Base-by-base conservation (phyloP, 352 stramenopile genomes). In the Thalassiosira ordinaria region DNA sequence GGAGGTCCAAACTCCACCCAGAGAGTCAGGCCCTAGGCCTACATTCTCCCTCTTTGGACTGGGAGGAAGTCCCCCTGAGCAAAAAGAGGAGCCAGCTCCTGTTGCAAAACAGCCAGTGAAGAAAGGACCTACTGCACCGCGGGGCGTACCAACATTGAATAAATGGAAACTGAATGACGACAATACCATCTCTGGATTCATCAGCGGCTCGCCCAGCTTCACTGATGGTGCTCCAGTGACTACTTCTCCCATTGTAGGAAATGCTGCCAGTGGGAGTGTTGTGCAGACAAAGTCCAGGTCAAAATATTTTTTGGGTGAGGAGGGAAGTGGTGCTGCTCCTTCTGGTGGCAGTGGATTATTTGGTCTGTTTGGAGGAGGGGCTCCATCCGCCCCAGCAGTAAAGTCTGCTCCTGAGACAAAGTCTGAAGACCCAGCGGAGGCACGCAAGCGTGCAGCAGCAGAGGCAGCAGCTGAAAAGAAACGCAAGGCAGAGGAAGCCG, bases 91-190 rank as follows among this genome's bases (percentile, higher is more conserved):
- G 29, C 11, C 20, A 22, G 37, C 24, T 41, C 22, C 29, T 41
- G 39, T 31, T 2, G 24, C 59, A 1, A 26, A 2, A 3, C 13
- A 13, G 49, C 60, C 60, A 56, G 60, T 9, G 14, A 69, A 59
- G 24, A 55, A 55, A n/a, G 29, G 18, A n/a, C 39, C 63, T 20
- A 65, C 51, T 61, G 80, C 81, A 57, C 86, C 88, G 3, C 52
- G 59, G 29, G 86, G 87, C 46, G 86, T 93, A 16, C 87, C 89
- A 41, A 89, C 80, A 1, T 87, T 94, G 39, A 82, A 70, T 13
- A 82, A 78, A 22, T 94, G 87, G 87, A 88, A 69, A 35, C 37
- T 81, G 16, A 87, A 87, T 33, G 26, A 57, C 11, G 87, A 94
- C 78, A 87, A 83, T 80, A 84, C 57, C 1, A 87, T 89, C 37